Conservation (phyloP, 176 grass and related monocot genomes). For the Elaeis guineensis region DNA sequence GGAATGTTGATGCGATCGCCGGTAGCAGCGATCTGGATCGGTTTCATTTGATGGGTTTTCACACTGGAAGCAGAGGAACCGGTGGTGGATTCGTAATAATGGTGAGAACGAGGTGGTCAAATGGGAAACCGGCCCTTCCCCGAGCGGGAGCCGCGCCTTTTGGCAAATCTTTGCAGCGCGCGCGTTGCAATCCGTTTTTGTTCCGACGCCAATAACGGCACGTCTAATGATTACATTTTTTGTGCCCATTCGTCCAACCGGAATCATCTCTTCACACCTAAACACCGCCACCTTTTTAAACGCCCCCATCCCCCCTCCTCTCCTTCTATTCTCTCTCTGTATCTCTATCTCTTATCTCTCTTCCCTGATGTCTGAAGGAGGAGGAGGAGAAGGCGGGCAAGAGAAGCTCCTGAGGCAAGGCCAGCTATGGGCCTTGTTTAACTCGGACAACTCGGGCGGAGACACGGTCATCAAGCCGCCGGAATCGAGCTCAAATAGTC, state of each 20-base stretch:
- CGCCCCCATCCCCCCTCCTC: not conserved
- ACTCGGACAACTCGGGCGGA: not conserved
- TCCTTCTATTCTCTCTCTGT: not conserved
- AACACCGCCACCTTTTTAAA: not conserved
- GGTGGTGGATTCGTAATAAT: too few relatives aligned
- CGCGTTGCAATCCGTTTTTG: too few relatives aligned
- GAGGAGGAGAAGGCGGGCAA: not conserved
- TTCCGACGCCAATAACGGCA: not conserved
- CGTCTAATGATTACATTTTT: not conserved
- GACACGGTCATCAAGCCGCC: not conserved
- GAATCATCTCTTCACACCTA: too few relatives aligned
- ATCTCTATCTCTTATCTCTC: not conserved
- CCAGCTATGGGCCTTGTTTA: not conserved
- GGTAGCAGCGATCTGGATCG: too few relatives aligned
- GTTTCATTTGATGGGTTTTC: too few relatives aligned
- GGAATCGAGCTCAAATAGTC: constrained; percentile 1
- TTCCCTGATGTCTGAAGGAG: not conserved
- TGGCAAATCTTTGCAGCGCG: too few relatives aligned
- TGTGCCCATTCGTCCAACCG: not conserved
- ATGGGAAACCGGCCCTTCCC: too few relatives aligned
- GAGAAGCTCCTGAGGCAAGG: not conserved
- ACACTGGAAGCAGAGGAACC: too few relatives aligned
- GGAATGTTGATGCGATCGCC: too few relatives aligned
- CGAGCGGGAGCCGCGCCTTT: too few relatives aligned
- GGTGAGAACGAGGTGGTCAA: too few relatives aligned